A percentile compares a stretch with the other conserved stretches of the same genome.
These are phyloP conservation scores for Tylopilus sp. DNA, from an alignment of 1,284 basidiomycete genomes.

Conservation along the genomic window DNA sequence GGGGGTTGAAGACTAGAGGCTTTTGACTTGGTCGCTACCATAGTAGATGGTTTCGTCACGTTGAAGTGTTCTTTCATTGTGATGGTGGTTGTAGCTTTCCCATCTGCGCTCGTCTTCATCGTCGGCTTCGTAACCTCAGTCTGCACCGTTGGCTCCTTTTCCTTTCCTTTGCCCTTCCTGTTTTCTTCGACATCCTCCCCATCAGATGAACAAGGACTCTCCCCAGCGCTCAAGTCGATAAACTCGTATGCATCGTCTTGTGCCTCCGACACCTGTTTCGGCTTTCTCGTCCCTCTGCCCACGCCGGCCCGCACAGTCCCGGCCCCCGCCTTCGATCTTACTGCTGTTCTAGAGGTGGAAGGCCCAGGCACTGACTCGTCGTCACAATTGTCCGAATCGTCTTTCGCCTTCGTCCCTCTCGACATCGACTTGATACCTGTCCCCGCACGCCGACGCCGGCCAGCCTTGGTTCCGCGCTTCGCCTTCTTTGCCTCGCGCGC, in stretches of 20 bases:
- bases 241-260: slow-evolving; percentile 33
- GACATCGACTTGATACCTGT: neutral
- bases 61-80: slow-evolving; percentile 19
- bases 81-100: neutral
- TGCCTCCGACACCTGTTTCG: slow-evolving; percentile 24
- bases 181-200: slow-evolving; percentile 1
- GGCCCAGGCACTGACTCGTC: slow-evolving; percentile 1
- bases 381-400: neutral
- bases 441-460: slow-evolving; percentile 3
- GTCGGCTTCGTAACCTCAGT: neutral
- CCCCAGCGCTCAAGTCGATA: slow-evolving; percentile 27
- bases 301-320: slow-evolving; percentile 6
- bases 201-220: slow-evolving; percentile 24
- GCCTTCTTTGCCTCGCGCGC: slow-evolving; percentile 50
- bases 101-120: neutral
- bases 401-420: neutral
- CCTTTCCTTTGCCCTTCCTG: slow-evolving; percentile 12
- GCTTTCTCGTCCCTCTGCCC: slow-evolving; percentile 17
- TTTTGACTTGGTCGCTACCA: slow-evolving; percentile 9
- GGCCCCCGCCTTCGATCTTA: slow-evolving; percentile 6
- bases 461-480: slow-evolving; percentile 34
- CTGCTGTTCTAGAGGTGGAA: slow-evolving; percentile 7
- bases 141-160: neutral
- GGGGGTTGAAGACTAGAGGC: neutral
- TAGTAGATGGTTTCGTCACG: slow-evolving; percentile 12